Percentiles rank a stretch among this genome's conserved stretches.
These are phyloP conservation scores for Acer negundo DNA, from an alignment of 345 rosid species.

Conservation along the genomic window DNA sequence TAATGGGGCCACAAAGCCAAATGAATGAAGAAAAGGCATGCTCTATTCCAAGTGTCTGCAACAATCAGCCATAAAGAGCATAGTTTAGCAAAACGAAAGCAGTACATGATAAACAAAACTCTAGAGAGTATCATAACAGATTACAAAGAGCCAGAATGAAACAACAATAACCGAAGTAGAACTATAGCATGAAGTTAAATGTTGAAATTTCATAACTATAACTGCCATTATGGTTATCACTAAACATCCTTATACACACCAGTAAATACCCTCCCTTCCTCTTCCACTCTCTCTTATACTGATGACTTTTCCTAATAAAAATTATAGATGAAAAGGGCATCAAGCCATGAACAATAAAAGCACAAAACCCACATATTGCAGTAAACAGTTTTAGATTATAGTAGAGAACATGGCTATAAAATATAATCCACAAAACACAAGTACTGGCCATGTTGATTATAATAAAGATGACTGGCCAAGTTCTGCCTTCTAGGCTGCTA, in stretches of 20 bases:
- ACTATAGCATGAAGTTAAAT: neutral
- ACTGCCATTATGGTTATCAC: neutral
- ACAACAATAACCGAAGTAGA: neutral
- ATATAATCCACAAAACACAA: neutral
- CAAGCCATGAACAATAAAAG: neutral
- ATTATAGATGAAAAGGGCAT: neutral
- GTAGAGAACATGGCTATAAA: neutral
- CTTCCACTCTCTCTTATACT: neutral
- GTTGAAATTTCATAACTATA: neutral
- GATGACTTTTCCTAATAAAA: neutral
- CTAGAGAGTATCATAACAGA: neutral
- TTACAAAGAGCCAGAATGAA: neutral
- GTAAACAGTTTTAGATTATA: neutral
- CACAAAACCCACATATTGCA: neutral
- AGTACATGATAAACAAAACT: conserved; percentile 10
- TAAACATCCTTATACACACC: neutral
- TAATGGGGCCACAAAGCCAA: conserved; percentile 97
- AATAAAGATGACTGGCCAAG: neutral
- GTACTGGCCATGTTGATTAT: too few species aligned
- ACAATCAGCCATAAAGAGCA: conserved; percentile 31
- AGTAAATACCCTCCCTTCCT: neutral
- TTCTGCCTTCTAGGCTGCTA: neutral
- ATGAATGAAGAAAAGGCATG: conserved; percentile 98
- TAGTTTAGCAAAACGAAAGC: conserved; percentile 17
- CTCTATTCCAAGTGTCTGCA: conserved; percentile 93